Percentiles rank a stretch among this genome's conserved stretches.
Conservation (phyloP, 345 rosid genomes). For the Bruguiera parviflora region DNA sequence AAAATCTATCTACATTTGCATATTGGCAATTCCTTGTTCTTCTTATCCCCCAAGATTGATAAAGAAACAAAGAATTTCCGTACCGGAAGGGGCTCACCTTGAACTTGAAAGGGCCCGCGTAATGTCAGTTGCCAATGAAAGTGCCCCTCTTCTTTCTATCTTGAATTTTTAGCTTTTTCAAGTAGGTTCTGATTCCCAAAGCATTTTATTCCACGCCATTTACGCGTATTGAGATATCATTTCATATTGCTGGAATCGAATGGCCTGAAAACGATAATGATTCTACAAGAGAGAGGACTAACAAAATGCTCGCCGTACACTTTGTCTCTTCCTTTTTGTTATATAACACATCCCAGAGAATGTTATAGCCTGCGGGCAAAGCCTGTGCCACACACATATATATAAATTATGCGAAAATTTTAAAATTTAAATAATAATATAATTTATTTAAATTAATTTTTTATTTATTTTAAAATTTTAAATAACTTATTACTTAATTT, state of each 20-base stretch:
- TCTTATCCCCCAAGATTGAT: neutral
- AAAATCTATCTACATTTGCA: neutral
- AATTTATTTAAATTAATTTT: no score
- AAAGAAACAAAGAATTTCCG: neutral
- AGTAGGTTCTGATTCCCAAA: constrained; percentile 5
- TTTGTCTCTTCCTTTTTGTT: neutral
- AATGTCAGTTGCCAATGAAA: neutral
- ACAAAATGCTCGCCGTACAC: neutral
- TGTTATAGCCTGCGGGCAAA: no score
- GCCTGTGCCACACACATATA: no score
- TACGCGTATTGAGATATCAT: constrained; percentile 17
- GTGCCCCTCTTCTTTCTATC: neutral
- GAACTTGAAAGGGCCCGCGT: neutral
- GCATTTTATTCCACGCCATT: neutral
- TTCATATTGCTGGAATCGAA: constrained; percentile 12
- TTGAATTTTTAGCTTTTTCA: neutral
- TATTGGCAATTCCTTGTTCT: neutral
- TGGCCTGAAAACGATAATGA: constrained; percentile 6
- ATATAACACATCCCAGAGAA: neutral
- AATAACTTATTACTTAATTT: no score
- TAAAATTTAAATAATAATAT: no score
- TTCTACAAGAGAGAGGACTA: neutral
- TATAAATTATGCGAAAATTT: no score
- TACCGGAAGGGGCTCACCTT: neutral
- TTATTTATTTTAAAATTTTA: no score